Percentiles rank a stretch among this genome's conserved stretches.
These are phyloP conservation scores for Apiotrichum veenhuisii DNA, from an alignment of 1,284 basidiomycete species.

Conservation along the genomic window DNA sequence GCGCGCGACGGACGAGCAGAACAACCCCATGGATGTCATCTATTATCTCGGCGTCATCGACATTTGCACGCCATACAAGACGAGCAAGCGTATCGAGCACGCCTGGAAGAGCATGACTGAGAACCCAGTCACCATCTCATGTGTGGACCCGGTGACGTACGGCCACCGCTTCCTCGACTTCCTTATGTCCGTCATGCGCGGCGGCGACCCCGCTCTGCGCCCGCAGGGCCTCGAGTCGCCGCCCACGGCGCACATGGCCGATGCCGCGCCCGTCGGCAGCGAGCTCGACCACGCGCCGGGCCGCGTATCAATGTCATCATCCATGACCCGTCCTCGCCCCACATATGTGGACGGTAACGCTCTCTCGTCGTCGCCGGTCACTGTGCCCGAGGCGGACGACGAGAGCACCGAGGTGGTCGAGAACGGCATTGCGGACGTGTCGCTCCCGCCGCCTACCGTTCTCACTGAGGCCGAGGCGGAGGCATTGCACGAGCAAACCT, in stretches of 20 bases:
- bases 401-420: not conserved
- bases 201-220: constrained; percentile 56
- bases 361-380: not conserved
- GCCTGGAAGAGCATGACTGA: constrained; percentile 86
- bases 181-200: constrained; percentile 79
- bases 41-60: constrained; percentile 96
- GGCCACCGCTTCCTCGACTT: constrained; percentile 81
- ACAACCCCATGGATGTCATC: constrained; percentile 69
- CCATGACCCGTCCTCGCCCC: not conserved
- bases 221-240: constrained; percentile 32
- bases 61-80: constrained; percentile 83
- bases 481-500: not conserved
- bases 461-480: constrained; percentile 9
- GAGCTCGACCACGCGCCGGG: not conserved
- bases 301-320: not conserved
- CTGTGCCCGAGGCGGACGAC: not conserved
- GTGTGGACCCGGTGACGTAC: constrained; percentile 79
- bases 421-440: not conserved
- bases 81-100: constrained; percentile 78
- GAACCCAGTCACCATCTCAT: constrained; percentile 87
- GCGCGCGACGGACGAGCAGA: constrained; percentile 79
- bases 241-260: not conserved
- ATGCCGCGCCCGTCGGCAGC: not conserved
- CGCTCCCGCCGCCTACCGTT: not conserved
- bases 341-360: not conserved